phyloP scores from a whole-genome alignment of 345 rosid genomes.

The Eucalyptus dawsonii region DNA sequence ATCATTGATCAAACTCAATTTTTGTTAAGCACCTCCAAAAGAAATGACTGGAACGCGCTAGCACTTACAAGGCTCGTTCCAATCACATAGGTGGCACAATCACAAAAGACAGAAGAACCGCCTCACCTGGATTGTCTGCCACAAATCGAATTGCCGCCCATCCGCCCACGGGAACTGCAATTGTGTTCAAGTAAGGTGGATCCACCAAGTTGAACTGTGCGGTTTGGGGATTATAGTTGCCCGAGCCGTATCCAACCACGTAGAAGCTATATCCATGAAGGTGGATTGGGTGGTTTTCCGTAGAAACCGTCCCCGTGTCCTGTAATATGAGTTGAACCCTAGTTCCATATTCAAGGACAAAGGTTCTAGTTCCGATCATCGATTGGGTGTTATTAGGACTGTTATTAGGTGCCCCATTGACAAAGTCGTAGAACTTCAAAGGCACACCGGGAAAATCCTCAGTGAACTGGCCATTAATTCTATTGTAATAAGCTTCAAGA shows the following conservation, averaged over 20 bases:
- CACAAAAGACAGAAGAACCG: background rate
- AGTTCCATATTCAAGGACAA: constrained; percentile 53
- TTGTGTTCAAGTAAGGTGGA: constrained; percentile 80
- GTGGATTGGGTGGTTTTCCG: constrained; percentile 89
- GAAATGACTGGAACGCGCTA: background rate
- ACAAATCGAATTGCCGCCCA: constrained; percentile 82
- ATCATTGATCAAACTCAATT: background rate
- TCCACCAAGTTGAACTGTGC: constrained; percentile 48
- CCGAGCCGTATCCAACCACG: constrained; percentile 62
- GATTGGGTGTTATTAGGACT: constrained; percentile 55
- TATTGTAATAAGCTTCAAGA: constrained; percentile 63
- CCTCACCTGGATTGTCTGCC: constrained; percentile 73
- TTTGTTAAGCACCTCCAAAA: background rate
- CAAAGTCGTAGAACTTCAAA: constrained; percentile 53
- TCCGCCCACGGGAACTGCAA: constrained; percentile 87
- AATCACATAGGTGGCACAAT: background rate
- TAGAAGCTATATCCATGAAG: constrained; percentile 85
- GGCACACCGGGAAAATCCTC: constrained; percentile 64
- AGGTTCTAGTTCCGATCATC: constrained; percentile 52
- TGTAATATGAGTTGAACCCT: constrained; percentile 66
- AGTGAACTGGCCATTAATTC: constrained; percentile 49
- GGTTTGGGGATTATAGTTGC: constrained; percentile 46
- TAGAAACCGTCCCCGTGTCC: constrained; percentile 57
- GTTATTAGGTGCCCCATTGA: constrained; percentile 72
- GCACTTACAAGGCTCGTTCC: background rate